Evolutionary conservation across 2,329 filamentous ascomycete species (phyloP), one percentile per base, ranked within the genome.

Genomic region (Torrubiella hemipterigena): DNA sequence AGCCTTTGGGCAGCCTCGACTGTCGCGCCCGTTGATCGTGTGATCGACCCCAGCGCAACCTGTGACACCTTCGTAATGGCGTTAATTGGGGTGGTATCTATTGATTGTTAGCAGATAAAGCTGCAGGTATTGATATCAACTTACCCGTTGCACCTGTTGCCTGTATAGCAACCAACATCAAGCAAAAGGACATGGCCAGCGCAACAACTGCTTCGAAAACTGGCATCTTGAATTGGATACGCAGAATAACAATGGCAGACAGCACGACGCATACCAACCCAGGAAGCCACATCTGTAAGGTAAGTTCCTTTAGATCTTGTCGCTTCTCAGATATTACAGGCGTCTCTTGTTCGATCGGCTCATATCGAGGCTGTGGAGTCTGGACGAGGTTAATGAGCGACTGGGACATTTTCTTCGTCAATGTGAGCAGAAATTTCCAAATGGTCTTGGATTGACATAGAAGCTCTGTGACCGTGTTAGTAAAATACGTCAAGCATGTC

Each of bases 51-150:
- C 6, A 35, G 33, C 4, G 26, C 29, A 12, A 35, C 30, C 13
- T 35, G 33, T 2, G 33, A 35, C 4, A 35, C 33, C 6, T 35
- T 35, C 3, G 33, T 31, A 5, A 35, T 32, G 0, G 33, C 33
- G 23, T 35, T 35, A n/a, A 35, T 23, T 7, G 33, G 33, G 13
- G 33, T 35, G 3, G 33, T 35, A 14, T 35, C 33, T 35, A 6
- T n/a, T 2, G 4, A 8, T 4, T 6, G 11, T 25, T 3, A 33
- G 20, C 7, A 8, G 6, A 4, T 20, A n/a, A n/a, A n/a, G n/a
- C n/a, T n/a, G n/a, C 17, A 13, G 15, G 9, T 3, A 4, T 12
- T 29, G 5, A 17, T 11, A 7, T 4, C 9, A 16, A 21, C 33
- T 3, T 32, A 35, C 33, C 33, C 4, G 33, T 35, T 7, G 33